Base-by-base conservation (phyloP, 345 rosid genomes). In the Populus pruinosa region DNA sequence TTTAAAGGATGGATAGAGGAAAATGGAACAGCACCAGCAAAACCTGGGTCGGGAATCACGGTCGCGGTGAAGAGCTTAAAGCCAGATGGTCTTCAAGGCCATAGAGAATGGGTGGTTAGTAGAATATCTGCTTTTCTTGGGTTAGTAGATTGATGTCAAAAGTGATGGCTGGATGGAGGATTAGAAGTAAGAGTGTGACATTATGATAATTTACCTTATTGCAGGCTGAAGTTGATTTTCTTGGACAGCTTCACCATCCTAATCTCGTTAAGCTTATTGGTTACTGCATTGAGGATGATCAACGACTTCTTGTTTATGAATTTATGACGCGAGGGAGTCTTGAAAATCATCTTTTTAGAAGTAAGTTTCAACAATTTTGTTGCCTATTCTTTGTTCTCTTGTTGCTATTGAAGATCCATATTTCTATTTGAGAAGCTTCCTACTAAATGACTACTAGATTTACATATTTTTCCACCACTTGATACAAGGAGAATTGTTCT, bases 101-200 rank as follows among this genome's bases (percentile, higher is more conserved):
- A 81, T 73, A 77, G 81, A 81, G 84, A 81, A 77, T 81, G 84
- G 84, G 78, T 81, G 84, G 84, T 81, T 81, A 84, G 93, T 87
- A 82, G 75, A 83, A 72, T 71, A 77, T 68, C 74, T 83, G 73
- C 75, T 77, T 81, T 83, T 64, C 49, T 80, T 84, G 86, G 87
- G 91, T 84, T 83, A 83, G 86, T 88, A 86, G 79, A 67, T 79
- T 83, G 72, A 70, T 77, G 71, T 68, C 70, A 63, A 64, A 78
- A 72, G 72, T 71, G 68, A 74, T 47, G 62, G 49, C 80, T 61
- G 36, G 56, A n/a, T 3, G 39, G 78, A 71, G 76, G 72, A 70
- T 65, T 56, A 78, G 75, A 61, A 69, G 38, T 66, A 63, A 61
- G 71, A 74, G 72, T 69, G 17, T 79, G 73, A 77, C 29, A 16